phyloP scores from a whole-genome alignment of 352 stramenopile genomes.

The Phytophthora cactorum region DNA sequence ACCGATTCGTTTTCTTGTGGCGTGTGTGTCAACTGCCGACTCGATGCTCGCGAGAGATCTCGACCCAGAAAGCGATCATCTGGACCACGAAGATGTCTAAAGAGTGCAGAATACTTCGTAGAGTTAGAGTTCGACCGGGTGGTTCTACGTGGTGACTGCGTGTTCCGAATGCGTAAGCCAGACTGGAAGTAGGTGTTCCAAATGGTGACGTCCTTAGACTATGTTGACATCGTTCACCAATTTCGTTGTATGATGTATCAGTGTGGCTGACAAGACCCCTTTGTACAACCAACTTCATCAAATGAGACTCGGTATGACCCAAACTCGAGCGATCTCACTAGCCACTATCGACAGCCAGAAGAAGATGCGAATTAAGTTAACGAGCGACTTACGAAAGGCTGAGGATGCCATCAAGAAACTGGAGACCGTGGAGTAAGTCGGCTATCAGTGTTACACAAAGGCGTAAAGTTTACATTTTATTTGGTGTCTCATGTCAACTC shows the following conservation, averaged over 20 bases:
- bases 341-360: constrained; percentile 48
- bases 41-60: constrained; percentile 46
- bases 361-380: constrained; percentile 53
- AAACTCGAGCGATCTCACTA: constrained; percentile 33
- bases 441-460: too few relatives aligned
- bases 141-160: constrained; percentile 43
- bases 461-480: too few relatives aligned
- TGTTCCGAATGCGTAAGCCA: constrained; percentile 63
- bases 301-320: constrained; percentile 56
- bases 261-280: constrained; percentile 45
- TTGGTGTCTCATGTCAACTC: too few relatives aligned
- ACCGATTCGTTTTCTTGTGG: constrained; percentile 42
- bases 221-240: background rate
- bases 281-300: constrained; percentile 70
- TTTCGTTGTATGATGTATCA: constrained; percentile 11
- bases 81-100: constrained; percentile 47
- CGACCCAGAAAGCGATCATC: constrained; percentile 23
- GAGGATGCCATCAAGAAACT: constrained; percentile 50
- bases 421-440: constrained; percentile 45
- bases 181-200: constrained; percentile 59
- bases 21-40: constrained; percentile 62
- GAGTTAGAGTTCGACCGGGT: constrained; percentile 50
- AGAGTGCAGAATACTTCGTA: constrained; percentile 49
- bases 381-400: constrained; percentile 50
- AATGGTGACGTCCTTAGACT: background rate